phyloP scores from a whole-genome alignment of 2,329 filamentous ascomycete species.

The Penicillium decumbens region DNA sequence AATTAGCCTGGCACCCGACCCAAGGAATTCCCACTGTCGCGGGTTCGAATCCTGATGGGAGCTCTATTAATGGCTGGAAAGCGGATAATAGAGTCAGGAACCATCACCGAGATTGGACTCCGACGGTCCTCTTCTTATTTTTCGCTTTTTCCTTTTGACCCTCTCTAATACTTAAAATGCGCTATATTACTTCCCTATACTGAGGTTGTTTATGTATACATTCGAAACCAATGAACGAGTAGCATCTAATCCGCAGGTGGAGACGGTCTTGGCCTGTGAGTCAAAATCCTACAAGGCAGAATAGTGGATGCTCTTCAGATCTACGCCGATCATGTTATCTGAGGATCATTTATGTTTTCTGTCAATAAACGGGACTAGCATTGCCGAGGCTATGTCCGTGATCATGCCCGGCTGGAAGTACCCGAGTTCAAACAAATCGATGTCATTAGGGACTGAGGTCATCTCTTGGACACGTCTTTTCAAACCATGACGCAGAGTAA shows the following conservation, averaged over 20 bases:
- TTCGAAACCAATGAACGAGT: not conserved
- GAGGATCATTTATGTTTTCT: not conserved
- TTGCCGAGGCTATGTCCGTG: not conserved
- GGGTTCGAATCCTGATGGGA: too few relatives aligned
- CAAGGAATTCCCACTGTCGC: too few relatives aligned
- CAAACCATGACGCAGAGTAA: too few relatives aligned
- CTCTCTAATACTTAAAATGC: too few relatives aligned
- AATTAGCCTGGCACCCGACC: too few relatives aligned
- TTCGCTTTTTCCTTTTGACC: too few relatives aligned
- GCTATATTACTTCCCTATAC: too few relatives aligned
- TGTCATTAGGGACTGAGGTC: not conserved
- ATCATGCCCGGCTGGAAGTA: not conserved
- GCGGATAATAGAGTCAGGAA: too few relatives aligned
- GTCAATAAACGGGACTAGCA: not conserved
- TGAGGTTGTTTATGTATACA: not conserved
- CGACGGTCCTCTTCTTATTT: too few relatives aligned
- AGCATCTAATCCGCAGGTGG: not conserved
- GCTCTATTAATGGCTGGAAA: too few relatives aligned
- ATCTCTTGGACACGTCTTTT: too few relatives aligned
- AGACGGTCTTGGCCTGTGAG: not conserved
- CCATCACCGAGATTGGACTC: too few relatives aligned
- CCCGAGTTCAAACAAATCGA: not conserved
- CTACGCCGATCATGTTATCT: not conserved
- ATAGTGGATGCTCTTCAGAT: not conserved
- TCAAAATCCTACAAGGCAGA: slow-evolving; percentile 1